Base-by-base conservation (phyloP, 306 rosid genomes). In the Sicyos baderoa region DNA sequence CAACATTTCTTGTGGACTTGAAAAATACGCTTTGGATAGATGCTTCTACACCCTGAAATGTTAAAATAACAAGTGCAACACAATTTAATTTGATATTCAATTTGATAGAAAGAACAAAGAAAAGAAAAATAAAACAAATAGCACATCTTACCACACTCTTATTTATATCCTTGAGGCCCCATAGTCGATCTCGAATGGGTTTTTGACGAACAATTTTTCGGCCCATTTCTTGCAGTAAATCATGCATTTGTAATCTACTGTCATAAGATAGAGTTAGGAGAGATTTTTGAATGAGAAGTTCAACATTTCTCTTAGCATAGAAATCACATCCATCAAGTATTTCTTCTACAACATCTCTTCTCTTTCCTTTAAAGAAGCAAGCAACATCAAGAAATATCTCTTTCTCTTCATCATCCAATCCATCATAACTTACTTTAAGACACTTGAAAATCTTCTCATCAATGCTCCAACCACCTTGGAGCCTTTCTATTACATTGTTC, bases 261-360 rank as follows among this genome's bases (percentile, higher is more conserved):
- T 11, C 68, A 59, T 59, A 1, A 21, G 8, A 21, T 2, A 42
- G 12, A 40, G 48, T 72, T n/a, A 80, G 42, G 42, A 82, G 71
- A 42, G 85, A 85, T 76, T 77, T 80, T 64, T 82, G 80, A 37
- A 58, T 44, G 55, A 82, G 75, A 68, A 62, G 48, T 1, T 76
- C 73, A 49, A 81, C 51, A 17, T 76, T 83, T 64, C 75, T 77
- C 12, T 0, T 9, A 13, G 83, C 61, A 56, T 21, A 23, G 55
- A 69, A 53, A 3, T 60, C 42, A 35, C 42, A 35, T 35, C 42
- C 42, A 35, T 4, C 42, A 35, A 35, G 42, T 35, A 35, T 35
- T 35, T 35, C 42, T 8, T 35, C 42, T 35, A 35, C 42, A 35
- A 35, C 42, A 35, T 6, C 42, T 35, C 42, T 35, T 35, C 8